Base-by-base conservation (phyloP, 768 basidiomycete genomes). In the Rubroboletus satanas region DNA sequence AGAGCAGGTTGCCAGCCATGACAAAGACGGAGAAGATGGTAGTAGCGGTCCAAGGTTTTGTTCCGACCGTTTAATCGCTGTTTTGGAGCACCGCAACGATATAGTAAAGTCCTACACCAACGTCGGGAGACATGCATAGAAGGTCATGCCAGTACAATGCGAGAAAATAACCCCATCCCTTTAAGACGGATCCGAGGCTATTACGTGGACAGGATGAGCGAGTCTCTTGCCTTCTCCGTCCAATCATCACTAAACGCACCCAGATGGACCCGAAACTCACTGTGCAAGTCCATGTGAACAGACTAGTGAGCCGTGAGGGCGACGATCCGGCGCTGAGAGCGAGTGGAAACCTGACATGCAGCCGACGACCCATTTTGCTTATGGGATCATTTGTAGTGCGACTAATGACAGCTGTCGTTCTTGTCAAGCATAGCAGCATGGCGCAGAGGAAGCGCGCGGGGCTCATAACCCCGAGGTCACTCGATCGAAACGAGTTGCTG, bases 401-500 rank as follows among this genome's bases (percentile, higher is more conserved):
- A 8, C 3, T 14, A 26, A 3, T 6, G 15, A 6, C 15, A 5
- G 5, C 0, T 14, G 2, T 18, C 0, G 0, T 0, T 1, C 0
- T 0, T 4, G 0, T 15, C 0, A 29, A 15, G 0, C 14, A 61
- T 26, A 75, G 74, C 74, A 75, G 67, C 74, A 73, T 75, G 74
- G 73, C 74, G 73, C 74, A 75, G 75, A 68, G 74, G 74, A 69
- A 76, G 75, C 74, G 74, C 71, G 75, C 75, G 67, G 75, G 75
- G 74, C 74, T 71, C 75, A 76, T 75, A 75, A 76, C 74, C 75
- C 75, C 68, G 75, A 76, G 72, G 75, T 75, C 75, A 72, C 73
- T 74, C 66, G 75, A 76, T 76, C 75, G 75, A 75, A 74, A 76
- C 75, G 64, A 74, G 72, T 72, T 73, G 73, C 65, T 75, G 74